Evolutionary conservation across 1,284 basidiomycete genomes (phyloP), one percentile per base, ranked within the genome.

Genomic region (Papiliotrema terrestris): DNA sequence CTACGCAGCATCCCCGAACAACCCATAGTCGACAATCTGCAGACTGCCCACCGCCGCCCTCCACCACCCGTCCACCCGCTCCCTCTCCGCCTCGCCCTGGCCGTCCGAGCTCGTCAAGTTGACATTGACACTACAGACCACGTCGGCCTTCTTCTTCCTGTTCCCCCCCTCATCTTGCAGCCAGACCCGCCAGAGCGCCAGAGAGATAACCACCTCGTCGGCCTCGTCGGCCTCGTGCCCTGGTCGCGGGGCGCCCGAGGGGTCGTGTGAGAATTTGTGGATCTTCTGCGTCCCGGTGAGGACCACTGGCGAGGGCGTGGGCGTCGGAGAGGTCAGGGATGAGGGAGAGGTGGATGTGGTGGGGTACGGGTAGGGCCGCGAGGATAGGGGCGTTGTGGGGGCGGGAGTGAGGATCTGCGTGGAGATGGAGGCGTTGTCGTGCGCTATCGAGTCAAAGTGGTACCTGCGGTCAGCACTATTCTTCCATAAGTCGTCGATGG

Each of bases 401-500:
- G 57, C 41, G 26, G 68, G 53, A 46, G 58, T 54, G 68, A 71
- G 51, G 19, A 89, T 80, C 9, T 74, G 69, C 13, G 81, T 75
- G 13, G 79, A 78, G 45, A 77, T 68, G 1, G 95, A 90, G 26
- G 83, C 81, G 71, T 97, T 98, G 78, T 98, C 95, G 69, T 97
- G 86, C 13, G 93, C 95, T 41, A 98, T 77, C 0, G 92, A 88
- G 57, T 85, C 82, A 65, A 97, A 98, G 78, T 98, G 95, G 71
- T 87, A 94, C 74, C 95, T 90, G 67, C 5, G 17, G 23, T n/a
- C 2, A 46, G 22, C 2, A 13, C 19, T 19, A 15, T 35, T 38
- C 14, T 36, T 9, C 8, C 23, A 42, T 22, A 39, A 42, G 41
- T 52, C 32, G 2, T 15, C 26, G 53, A 54, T 11, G 11, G 36